A percentile compares a stretch with the other conserved stretches of the same genome.
These are phyloP conservation scores for Cruciata laevipes DNA, from an alignment of 257 asterid species.

Conservation along the genomic window DNA sequence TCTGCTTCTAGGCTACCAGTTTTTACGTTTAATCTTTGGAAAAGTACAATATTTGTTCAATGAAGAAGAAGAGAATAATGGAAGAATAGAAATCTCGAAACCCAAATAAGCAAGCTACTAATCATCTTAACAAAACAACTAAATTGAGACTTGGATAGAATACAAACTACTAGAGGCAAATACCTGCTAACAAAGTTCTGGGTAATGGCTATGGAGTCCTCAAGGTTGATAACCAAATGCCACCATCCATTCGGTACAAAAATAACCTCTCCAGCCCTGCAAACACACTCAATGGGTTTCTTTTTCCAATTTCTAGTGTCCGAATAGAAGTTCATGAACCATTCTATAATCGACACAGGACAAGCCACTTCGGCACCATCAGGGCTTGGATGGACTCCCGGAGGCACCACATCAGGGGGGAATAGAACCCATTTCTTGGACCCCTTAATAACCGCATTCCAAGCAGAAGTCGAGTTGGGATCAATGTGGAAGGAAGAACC, in stretches of 20 bases:
- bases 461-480: slow-evolving; percentile 97
- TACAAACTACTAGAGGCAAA: neutral
- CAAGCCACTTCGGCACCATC: slow-evolving; percentile 98
- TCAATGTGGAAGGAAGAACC: slow-evolving; percentile 99
- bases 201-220: slow-evolving; percentile 92
- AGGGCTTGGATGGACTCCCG: slow-evolving; percentile 95
- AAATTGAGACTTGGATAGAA: neutral
- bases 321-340: slow-evolving; percentile 94
- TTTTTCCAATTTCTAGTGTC: slow-evolving; percentile 59
- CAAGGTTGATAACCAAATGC: slow-evolving; percentile 94
- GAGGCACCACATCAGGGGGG: slow-evolving; percentile 94
- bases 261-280: slow-evolving; percentile 89
- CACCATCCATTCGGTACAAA: slow-evolving; percentile 99
- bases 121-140: neutral
- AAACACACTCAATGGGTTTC: slow-evolving; percentile 80
- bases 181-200: slow-evolving; percentile 97
- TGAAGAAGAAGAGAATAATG: neutral
- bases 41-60: neutral
- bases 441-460: slow-evolving; percentile 94
- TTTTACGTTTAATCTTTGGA: neutral
- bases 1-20: neutral
- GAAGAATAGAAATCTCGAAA: neutral
- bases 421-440: slow-evolving; percentile 94
- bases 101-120: neutral
- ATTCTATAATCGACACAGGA: slow-evolving; percentile 91